phyloP scores from a whole-genome alignment of 129 eudicot species.

The Smallanthus sonchifolius region DNA sequence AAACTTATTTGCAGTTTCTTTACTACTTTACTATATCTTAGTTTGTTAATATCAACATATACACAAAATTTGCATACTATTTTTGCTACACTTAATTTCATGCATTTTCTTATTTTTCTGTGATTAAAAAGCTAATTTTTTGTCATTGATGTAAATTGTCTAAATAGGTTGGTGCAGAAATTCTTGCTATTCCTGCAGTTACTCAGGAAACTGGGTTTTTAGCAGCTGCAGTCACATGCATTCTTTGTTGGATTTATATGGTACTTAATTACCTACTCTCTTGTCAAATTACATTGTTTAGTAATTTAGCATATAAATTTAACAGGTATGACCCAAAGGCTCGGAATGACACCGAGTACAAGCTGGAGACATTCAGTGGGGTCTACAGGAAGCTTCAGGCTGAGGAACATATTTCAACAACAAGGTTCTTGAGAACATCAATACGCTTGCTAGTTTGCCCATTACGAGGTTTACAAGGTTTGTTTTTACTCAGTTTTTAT shows the following conservation, averaged over 20 bases:
- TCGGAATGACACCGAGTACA: no score
- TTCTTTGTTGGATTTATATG: constrained; percentile 90
- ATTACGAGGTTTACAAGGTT: no score
- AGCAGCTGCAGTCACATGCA: constrained; percentile 81
- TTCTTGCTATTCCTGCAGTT: constrained; percentile 97
- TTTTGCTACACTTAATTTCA: background rate
- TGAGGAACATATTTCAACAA: no score
- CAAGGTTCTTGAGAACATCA: no score
- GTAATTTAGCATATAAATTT: background rate
- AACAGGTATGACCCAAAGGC: no score
- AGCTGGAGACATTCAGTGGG: no score
- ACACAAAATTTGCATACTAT: background rate
- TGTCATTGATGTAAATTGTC: no score
- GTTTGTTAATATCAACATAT: background rate
- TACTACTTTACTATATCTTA: background rate
- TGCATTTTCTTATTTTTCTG: background rate
- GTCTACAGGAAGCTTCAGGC: no score
- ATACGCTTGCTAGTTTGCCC: no score
- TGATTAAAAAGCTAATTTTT: background rate
- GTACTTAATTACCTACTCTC: constrained; percentile 26
- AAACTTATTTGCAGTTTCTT: background rate
- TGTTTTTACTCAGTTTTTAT: no score
- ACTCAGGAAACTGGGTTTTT: constrained; percentile 97
- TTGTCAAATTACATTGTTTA: constrained; percentile 3
- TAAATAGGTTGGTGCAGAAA: constrained; percentile 90